A percentile compares a stretch with the other conserved stretches of the same genome.
Conservation (phyloP, 2,329 filamentous ascomycete species). For the Xylaria sp. region DNA sequence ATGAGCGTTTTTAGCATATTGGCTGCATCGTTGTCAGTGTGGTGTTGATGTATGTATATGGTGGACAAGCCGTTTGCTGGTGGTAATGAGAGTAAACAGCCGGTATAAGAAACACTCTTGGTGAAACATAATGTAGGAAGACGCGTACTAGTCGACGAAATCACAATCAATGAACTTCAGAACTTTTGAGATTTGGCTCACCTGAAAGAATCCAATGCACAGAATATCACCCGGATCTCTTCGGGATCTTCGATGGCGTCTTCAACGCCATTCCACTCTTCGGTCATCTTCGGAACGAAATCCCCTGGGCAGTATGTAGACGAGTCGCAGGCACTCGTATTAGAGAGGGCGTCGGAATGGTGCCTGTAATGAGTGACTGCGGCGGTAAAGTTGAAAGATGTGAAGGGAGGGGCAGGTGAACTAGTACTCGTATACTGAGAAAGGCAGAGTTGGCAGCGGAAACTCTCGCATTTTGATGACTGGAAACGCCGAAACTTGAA, state of each 20-base stretch:
- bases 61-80: not conserved
- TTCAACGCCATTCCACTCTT: constrained; percentile 69
- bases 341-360: not conserved
- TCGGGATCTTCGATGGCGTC: constrained; percentile 78
- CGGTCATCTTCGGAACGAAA: constrained; percentile 28
- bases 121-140: not conserved
- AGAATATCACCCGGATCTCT: constrained; percentile 81
- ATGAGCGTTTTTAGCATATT: constrained; percentile 86
- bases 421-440: not conserved
- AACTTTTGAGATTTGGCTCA: constrained; percentile 57
- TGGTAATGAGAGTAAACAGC: not conserved
- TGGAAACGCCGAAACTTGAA: not conserved
- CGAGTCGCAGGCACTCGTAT: not conserved
- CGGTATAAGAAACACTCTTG: not conserved
- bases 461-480: not conserved
- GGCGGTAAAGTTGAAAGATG: not conserved
- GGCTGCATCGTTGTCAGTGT: constrained; percentile 59
- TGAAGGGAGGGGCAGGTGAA: constrained; percentile 20
- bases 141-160: not conserved
- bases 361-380: not conserved
- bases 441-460: not conserved
- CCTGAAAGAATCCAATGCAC: constrained; percentile 89
- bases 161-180: not conserved
- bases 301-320: not conserved
- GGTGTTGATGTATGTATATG: not conserved